These are phyloP conservation scores for Aciculosporium take DNA, from an alignment of 2,329 filamentous ascomycete genomes.

Conservation along the genomic window DNA sequence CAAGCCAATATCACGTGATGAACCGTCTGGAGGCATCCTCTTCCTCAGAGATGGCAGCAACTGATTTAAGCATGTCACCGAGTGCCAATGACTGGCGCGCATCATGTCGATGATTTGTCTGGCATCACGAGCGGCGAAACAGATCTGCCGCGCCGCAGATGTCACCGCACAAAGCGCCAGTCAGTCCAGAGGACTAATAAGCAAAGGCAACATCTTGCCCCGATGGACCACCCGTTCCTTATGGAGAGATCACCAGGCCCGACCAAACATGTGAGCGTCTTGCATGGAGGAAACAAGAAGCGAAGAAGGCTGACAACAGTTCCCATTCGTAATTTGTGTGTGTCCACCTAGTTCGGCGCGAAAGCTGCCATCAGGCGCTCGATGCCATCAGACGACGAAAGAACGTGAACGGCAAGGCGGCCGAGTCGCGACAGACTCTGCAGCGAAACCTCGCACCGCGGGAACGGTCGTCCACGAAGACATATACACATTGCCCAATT, in stretches of 20 bases:
- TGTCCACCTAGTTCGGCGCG: not conserved
- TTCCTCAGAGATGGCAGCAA: too few relatives aligned
- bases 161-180: not conserved
- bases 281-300: not conserved
- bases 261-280: not conserved
- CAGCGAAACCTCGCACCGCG: not conserved
- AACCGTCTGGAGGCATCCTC: too few relatives aligned
- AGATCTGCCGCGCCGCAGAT: not conserved
- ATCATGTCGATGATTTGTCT: not conserved
- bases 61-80: too few relatives aligned
- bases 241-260: not conserved
- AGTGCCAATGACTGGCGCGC: not conserved
- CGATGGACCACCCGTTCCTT: not conserved
- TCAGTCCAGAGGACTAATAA: not conserved
- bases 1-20: too few relatives aligned
- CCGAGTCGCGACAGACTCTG: not conserved
- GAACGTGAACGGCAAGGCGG: not conserved
- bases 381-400: not conserved
- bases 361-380: not conserved
- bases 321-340: too few relatives aligned
- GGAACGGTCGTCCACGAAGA: constrained; percentile 50
- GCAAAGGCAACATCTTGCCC: too few relatives aligned
- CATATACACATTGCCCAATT: constrained; percentile 92
- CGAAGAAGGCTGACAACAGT: not conserved
- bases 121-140: not conserved